Conservation (phyloP, 768 basidiomycete genomes). For the Tricholoma terreum region DNA sequence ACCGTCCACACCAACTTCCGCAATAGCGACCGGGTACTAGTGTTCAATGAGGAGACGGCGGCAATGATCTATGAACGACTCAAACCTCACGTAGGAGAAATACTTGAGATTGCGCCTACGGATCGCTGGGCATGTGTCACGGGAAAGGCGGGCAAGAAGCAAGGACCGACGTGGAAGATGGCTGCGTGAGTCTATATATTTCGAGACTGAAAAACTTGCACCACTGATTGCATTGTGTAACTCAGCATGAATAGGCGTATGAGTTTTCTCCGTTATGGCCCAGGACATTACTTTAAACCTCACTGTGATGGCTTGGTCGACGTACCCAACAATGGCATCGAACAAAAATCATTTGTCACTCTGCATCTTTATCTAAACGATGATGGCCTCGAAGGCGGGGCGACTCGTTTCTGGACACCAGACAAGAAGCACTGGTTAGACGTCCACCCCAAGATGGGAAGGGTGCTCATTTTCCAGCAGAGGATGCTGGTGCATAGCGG, state of each 20-base stretch:
- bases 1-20: slow-evolving; percentile 37
- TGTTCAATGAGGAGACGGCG: slow-evolving; percentile 33
- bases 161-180: slow-evolving; percentile 32
- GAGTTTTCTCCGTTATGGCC: slow-evolving; percentile 42
- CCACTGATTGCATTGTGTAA: neutral
- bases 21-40: slow-evolving; percentile 38
- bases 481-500: slow-evolving; percentile 39
- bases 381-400: slow-evolving; percentile 28
- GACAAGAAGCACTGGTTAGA: slow-evolving; percentile 33
- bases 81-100: slow-evolving; percentile 36
- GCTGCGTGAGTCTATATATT: slow-evolving; percentile 28
- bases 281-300: slow-evolving; percentile 39
- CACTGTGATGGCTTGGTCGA: slow-evolving; percentile 38
- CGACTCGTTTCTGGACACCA: slow-evolving; percentile 40
- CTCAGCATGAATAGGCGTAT: slow-evolving; percentile 35
- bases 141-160: slow-evolving; percentile 20
- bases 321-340: slow-evolving; percentile 23
- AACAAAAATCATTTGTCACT: slow-evolving; percentile 41
- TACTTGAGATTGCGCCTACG: slow-evolving; percentile 29
- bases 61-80: slow-evolving; percentile 33
- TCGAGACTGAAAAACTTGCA: neutral
- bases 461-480: slow-evolving; percentile 42
- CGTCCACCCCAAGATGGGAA: slow-evolving; percentile 34
- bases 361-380: slow-evolving; percentile 41
- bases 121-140: slow-evolving; percentile 33